Evolutionary conservation across 2,329 filamentous ascomycete species (phyloP).

Genomic region (Colletotrichum endophyticum): DNA sequence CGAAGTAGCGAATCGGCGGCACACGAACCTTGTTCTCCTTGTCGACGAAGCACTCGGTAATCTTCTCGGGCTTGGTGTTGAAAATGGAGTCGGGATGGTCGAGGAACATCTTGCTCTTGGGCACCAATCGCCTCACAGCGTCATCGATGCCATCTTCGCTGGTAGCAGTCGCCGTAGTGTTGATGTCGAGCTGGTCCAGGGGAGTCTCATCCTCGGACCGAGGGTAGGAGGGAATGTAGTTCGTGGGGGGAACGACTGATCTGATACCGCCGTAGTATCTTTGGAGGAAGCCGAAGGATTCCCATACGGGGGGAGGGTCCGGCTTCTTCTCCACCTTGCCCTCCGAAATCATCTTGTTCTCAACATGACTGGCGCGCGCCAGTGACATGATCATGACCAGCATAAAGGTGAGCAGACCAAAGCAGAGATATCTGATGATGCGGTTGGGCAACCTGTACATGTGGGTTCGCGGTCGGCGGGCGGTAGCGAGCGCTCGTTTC

Average conservation of each 20-base stretch:
- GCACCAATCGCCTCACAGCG: constrained; percentile 37
- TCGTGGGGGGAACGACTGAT: constrained; percentile 66
- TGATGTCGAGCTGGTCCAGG: constrained; percentile 42
- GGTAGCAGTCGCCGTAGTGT: constrained; percentile 30
- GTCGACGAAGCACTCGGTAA: constrained; percentile 82
- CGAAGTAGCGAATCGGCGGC: constrained; percentile 74
- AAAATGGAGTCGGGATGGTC: constrained; percentile 42
- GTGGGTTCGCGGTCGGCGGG: constrained; percentile 36
- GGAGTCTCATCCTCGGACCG: constrained; percentile 63
- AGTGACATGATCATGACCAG: constrained; percentile 79
- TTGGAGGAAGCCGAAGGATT: constrained; percentile 82
- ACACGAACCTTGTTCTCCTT: constrained; percentile 66
- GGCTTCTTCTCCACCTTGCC: constrained; percentile 64
- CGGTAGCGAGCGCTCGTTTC: constrained; percentile 36
- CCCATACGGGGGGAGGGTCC: constrained; percentile 75
- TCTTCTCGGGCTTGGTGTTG: constrained; percentile 47
- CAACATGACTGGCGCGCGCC: constrained; percentile 74
- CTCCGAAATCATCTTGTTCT: constrained; percentile 65
- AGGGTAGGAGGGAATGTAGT: constrained; percentile 85
- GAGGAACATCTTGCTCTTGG: constrained; percentile 59
- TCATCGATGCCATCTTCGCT: constrained; percentile 28
- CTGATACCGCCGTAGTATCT: constrained; percentile 90
- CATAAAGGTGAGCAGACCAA: constrained; percentile 71
- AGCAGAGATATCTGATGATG: constrained; percentile 79
- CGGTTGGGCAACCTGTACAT: constrained; percentile 72